These are phyloP conservation scores for Calonectria montana DNA, from an alignment of 2,329 filamentous ascomycete genomes.

Conservation along the genomic window DNA sequence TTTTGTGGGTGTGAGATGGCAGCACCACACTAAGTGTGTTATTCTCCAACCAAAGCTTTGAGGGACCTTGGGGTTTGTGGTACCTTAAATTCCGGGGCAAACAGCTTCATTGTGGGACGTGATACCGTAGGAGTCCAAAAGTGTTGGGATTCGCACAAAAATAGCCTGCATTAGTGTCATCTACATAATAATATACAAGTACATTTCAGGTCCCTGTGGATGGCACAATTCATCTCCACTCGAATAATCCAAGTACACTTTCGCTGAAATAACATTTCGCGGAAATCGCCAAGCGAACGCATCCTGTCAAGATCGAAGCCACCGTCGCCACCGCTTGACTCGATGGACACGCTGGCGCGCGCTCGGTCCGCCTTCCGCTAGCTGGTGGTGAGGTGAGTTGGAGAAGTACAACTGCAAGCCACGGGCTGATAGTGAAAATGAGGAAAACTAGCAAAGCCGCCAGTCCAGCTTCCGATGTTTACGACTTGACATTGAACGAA, in stretches of 20 bases:
- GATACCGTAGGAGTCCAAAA: too few species aligned
- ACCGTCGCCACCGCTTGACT: not conserved
- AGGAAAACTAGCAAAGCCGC: not conserved
- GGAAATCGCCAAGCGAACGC: not conserved
- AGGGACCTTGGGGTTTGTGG: not conserved
- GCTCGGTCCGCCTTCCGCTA: not conserved
- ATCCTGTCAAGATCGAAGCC: not conserved
- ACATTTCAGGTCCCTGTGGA: too few species aligned
- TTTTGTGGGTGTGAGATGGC: slow-evolving; percentile 38
- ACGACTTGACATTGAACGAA: too few species aligned
- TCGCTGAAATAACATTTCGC: too few species aligned
- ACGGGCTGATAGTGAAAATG: not conserved
- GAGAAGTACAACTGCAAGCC: not conserved
- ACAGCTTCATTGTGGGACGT: not conserved
- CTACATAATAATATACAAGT: not conserved
- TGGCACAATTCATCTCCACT: too few species aligned
- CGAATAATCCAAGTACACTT: too few species aligned
- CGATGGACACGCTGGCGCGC: not conserved
- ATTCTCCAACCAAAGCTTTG: not conserved
- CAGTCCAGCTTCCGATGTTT: not conserved
- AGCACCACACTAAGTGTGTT: slow-evolving; percentile 33
- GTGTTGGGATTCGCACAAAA: not conserved
- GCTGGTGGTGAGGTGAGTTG: not conserved
- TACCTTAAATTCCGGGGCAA: slow-evolving; percentile 5
- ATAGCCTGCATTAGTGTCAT: not conserved